Evolutionary conservation across 352 stramenopile genomes (phyloP).

Genomic region (Poterioochromonas sp.): DNA sequence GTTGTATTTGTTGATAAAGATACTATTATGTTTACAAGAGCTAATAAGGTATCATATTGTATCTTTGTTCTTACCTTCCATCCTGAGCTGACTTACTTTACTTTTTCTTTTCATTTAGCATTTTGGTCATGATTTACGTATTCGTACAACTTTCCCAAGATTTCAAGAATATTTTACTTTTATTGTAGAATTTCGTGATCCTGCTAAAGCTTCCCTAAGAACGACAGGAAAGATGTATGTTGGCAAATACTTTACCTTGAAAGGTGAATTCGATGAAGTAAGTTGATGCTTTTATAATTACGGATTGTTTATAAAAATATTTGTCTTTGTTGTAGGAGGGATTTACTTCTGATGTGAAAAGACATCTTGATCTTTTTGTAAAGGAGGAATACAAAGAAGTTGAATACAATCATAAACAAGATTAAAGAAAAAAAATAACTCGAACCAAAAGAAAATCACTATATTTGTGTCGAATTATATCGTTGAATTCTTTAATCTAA

Average conservation of each 20-base stretch:
- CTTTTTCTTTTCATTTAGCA: conserved; percentile 32
- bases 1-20: conserved; percentile 64
- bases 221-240: conserved; percentile 40
- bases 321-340: background rate
- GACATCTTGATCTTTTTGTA: background rate
- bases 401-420: conserved; percentile 28
- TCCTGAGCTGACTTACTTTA: background rate
- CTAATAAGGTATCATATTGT: conserved; percentile 30
- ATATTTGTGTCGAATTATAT: no score
- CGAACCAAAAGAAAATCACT: no score
- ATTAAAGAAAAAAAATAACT: conserved; percentile 26
- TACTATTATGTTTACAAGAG: conserved; percentile 56
- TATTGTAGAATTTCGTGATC: conserved; percentile 53
- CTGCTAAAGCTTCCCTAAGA: background rate
- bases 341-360: conserved; percentile 8
- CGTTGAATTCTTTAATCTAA: no score
- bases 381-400: conserved; percentile 16
- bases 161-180: conserved; percentile 62
- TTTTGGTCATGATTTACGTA: conserved; percentile 51
- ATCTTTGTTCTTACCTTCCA: background rate
- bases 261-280: conserved; percentile 60
- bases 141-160: conserved; percentile 55
- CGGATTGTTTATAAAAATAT: background rate
- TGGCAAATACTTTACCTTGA: conserved; percentile 62
- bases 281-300: background rate